Percentiles rank a stretch among this genome's conserved stretches.
These are phyloP conservation scores for Metarhizium robertsii DNA, from an alignment of 2,329 filamentous ascomycete species.

Conservation along the genomic window DNA sequence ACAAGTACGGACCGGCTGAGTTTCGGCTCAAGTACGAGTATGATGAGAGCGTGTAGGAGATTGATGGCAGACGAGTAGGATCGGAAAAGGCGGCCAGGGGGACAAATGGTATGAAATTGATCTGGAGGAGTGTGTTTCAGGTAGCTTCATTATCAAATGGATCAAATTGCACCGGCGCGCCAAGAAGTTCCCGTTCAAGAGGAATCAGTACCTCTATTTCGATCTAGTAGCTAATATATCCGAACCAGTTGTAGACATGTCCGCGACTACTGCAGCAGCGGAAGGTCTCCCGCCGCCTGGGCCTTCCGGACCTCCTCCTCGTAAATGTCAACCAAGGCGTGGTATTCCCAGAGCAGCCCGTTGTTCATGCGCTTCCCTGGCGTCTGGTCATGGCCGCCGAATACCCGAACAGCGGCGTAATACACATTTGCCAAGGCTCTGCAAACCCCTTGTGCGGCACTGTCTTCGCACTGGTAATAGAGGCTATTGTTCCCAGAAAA, in stretches of 20 bases:
- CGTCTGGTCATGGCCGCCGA: not conserved
- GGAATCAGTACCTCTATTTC: too few relatives aligned
- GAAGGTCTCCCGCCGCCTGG: not conserved
- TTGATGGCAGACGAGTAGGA: too few relatives aligned
- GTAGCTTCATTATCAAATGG: too few relatives aligned
- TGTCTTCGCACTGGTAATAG: not conserved
- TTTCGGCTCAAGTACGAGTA: conserved; percentile 19
- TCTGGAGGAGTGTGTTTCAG: too few relatives aligned
- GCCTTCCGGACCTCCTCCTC: not conserved
- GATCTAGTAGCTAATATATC: too few relatives aligned
- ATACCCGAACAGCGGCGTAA: not conserved
- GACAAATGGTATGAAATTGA: too few relatives aligned
- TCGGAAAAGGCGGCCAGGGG: too few relatives aligned
- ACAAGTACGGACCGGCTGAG: conserved; percentile 13
- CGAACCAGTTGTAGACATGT: too few relatives aligned
- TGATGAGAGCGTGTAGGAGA: not conserved
- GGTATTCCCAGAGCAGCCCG: not conserved
- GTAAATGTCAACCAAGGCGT: not conserved
- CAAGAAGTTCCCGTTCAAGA: too few relatives aligned
- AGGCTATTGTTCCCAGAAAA: not conserved
- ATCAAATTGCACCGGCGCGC: too few relatives aligned
- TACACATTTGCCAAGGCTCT: not conserved
- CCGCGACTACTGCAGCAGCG: too few relatives aligned
- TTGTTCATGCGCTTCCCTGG: not conserved
- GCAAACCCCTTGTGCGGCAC: not conserved